Evolutionary conservation across 2,329 filamentous ascomycete species (phyloP), one percentile per base, ranked within the genome.

Genomic region (Fusarium dlaminii): DNA sequence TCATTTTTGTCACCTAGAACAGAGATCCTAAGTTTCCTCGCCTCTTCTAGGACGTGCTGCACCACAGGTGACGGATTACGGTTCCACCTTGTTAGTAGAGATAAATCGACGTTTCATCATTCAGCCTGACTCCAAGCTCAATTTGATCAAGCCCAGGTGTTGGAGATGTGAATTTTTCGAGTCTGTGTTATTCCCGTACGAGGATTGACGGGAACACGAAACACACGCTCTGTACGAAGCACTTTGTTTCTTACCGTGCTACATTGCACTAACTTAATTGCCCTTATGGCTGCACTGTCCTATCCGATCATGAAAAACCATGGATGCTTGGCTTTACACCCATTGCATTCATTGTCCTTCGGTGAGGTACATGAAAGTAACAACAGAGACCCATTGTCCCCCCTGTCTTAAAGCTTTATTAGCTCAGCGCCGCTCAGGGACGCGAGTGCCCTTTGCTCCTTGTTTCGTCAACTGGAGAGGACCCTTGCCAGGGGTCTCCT

Each of bases 401-500:
- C 71, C 67, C 60, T 74, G 63, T 37, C 65, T 48, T 70, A 30
- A 68, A 62, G 59, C 58, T 30, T 42, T 63, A 70, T 46, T 63
- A 73, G 56, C 49, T 56, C 56, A 70, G 55, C 34, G 45, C 65
- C 54, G 45, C 65, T 74, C 73, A 54, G 71, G 46, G 64, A 57
- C 71, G 42, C 57, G 54, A 68, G 58, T 63, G 61, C 37, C 51
- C 66, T 66, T 62, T 63, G 61, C 65, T 77, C 66, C 68, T 55
- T 76, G 66, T 74, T 75, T 76, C 72, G 67, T 63, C 61, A 58
- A 61, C 62, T 59, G 60, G 34, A 68, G 40, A 65, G 49, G 55
- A 78, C 73, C 77, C 77, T 75, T 66, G 75, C 65, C 66, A 79
- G 76, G 76, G 76, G 76, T 66, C 72, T 68, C 54, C 63, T 68